Evolutionary conservation across 257 asterid species (phyloP).

Genomic region (Solanum corneliomulleri): DNA sequence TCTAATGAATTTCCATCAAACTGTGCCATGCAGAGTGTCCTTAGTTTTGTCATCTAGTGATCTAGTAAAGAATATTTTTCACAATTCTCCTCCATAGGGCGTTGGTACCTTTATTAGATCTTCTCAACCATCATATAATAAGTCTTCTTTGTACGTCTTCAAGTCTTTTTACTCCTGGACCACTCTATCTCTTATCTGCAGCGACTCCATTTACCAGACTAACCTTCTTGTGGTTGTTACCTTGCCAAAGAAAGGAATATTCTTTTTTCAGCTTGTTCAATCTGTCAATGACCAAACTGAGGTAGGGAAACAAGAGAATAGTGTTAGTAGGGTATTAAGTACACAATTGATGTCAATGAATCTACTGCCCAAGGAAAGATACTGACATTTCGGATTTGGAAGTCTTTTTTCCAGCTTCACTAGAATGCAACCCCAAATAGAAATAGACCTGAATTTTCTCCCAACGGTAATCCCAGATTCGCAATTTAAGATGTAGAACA

Average conservation of each 20-base stretch:
- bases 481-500: not conserved
- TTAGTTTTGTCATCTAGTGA: not conserved
- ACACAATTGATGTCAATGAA: not conserved
- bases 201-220: not conserved
- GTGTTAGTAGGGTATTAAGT: not conserved
- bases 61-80: not conserved
- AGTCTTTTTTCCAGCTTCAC: not conserved
- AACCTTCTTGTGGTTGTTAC: not conserved
- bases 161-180: not conserved
- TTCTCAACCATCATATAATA: not conserved
- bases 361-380: not conserved
- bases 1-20: not conserved
- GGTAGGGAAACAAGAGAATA: not conserved
- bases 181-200: not conserved
- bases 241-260: not conserved
- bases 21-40: not conserved
- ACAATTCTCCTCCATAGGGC: not conserved
- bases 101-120: not conserved
- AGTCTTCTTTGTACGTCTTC: not conserved
- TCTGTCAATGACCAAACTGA: not conserved
- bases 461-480: not conserved
- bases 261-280: not conserved
- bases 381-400: not conserved
- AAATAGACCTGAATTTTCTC: not conserved
- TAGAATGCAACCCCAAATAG: not conserved